A percentile compares a stretch with the other conserved stretches of the same genome.
Evolutionary conservation across 106 monocot species (phyloP).

Genomic region (Dendrobium huoshanense): DNA sequence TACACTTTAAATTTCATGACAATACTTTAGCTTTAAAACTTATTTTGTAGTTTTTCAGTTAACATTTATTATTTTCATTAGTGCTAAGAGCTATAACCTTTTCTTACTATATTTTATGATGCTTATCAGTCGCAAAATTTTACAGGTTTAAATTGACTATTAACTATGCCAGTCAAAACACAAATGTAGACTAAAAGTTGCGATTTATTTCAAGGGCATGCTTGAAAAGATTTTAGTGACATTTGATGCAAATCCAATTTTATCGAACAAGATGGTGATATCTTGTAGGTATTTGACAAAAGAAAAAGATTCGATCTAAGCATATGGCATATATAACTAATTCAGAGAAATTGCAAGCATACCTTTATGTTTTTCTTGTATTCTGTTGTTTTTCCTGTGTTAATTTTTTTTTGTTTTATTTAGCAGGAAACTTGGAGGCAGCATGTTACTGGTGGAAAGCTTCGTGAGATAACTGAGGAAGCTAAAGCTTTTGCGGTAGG

Average conservation of each 20-base stretch:
- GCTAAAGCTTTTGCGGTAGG: slow-evolving; percentile 89
- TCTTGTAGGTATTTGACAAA: background rate
- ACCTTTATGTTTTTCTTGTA: background rate
- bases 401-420: slow-evolving; percentile 6
- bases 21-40: background rate
- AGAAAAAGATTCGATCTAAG: background rate
- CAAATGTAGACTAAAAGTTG: background rate
- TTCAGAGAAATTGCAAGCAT: background rate
- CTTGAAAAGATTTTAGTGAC: background rate
- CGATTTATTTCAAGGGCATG: background rate
- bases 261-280: background rate
- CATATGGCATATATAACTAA: background rate
- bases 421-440: slow-evolving; percentile 91
- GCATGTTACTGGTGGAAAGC: slow-evolving; percentile 91
- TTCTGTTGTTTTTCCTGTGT: background rate
- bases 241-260: background rate
- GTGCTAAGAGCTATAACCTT: background rate
- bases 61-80: background rate
- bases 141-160: background rate
- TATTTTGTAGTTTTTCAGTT: background rate
- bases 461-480: slow-evolving; percentile 96
- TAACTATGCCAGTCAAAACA: background rate
- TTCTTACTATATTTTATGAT: background rate
- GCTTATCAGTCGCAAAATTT: background rate
- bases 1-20: background rate